Evolutionary conservation across 169 alveolate genomes (phyloP).

Genomic region (Plasmodium billcollinsi): DNA sequence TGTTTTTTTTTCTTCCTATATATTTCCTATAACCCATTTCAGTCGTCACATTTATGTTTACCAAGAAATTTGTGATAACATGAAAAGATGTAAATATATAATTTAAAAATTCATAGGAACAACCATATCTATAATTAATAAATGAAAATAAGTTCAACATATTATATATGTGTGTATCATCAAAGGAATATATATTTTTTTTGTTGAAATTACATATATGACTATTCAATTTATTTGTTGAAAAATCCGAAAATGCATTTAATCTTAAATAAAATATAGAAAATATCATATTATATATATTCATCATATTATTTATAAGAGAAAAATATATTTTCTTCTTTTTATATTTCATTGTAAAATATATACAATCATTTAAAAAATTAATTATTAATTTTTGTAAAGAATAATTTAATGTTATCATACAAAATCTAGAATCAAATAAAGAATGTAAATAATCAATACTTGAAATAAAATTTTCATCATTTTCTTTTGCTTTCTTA

Average conservation of each 20-base stretch:
- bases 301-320: constrained; percentile 46
- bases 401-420: constrained; percentile 38
- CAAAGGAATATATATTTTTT: constrained; percentile 18
- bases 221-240: constrained; percentile 47
- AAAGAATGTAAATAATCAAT: constrained; percentile 66
- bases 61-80: constrained; percentile 25
- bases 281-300: constrained; percentile 41
- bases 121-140: constrained; percentile 67
- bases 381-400: constrained; percentile 53
- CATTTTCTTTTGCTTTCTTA: constrained; percentile 39
- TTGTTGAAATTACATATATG: not conserved
- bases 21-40: constrained; percentile 20
- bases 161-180: constrained; percentile 27
- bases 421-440: constrained; percentile 49
- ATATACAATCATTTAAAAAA: constrained; percentile 27
- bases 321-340: constrained; percentile 9
- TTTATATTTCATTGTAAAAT: not conserved
- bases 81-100: constrained; percentile 59
- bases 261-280: constrained; percentile 65
- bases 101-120: constrained; percentile 62
- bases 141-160: constrained; percentile 32
- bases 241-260: constrained; percentile 34
- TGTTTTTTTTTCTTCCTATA: constrained; percentile 16
- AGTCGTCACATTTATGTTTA: constrained; percentile 13
- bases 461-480: constrained; percentile 39